Conservation (phyloP, 2,329 filamentous ascomycete genomes). For the Sarocladium kiliense region DNA sequence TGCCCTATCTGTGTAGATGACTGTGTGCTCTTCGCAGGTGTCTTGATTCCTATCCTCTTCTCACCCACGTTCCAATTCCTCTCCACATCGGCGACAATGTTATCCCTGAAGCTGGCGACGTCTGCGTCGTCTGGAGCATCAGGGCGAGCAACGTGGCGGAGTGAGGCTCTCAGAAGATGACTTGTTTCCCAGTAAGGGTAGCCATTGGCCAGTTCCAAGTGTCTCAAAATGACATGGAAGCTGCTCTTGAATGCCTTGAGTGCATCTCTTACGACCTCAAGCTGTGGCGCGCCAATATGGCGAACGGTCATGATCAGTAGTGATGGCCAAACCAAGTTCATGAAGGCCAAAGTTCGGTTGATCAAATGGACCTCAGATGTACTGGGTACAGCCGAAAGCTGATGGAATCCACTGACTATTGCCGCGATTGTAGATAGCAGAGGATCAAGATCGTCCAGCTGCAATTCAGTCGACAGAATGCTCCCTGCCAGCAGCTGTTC, state of each 20-base stretch:
- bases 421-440: background rate
- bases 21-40: slow-evolving; percentile 26
- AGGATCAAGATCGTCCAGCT: background rate
- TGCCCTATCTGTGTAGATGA: slow-evolving; percentile 28
- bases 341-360: slow-evolving; percentile 20
- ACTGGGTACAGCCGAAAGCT: background rate
- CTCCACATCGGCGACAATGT: slow-evolving; percentile 39
- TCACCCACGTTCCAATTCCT: slow-evolving; percentile 36
- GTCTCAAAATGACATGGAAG: background rate
- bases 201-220: slow-evolving; percentile 11
- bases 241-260: background rate
- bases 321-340: slow-evolving; percentile 26
- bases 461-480: background rate
- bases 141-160: background rate
- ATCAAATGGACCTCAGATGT: slow-evolving; percentile 20
- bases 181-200: slow-evolving; percentile 14
- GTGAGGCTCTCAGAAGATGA: background rate
- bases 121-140: slow-evolving; percentile 19
- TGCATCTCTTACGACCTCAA: slow-evolving; percentile 13
- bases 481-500: background rate
- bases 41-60: slow-evolving; percentile 31
- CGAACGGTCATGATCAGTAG: background rate
- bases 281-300: background rate
- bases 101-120: slow-evolving; percentile 33
- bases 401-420: background rate